These are phyloP conservation scores for Capsicum pubescens DNA, from an alignment of 257 asterid species.

Conservation along the genomic window DNA sequence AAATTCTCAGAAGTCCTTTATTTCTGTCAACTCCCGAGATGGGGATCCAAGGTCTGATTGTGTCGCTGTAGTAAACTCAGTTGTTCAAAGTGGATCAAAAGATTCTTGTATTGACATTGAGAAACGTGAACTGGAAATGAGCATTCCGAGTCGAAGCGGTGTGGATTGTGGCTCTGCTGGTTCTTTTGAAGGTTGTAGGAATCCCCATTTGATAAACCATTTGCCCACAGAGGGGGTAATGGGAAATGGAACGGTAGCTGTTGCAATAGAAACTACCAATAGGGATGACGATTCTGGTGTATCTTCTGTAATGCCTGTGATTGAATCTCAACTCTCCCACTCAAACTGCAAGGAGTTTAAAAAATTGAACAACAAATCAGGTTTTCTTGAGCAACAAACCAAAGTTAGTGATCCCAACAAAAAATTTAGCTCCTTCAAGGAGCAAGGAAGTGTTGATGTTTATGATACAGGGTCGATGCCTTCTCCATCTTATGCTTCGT, in stretches of 20 bases:
- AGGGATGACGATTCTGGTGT: slow-evolving; percentile 44
- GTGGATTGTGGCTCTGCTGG: slow-evolving; percentile 36
- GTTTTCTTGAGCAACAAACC: slow-evolving; percentile 48
- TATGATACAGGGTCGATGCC: slow-evolving; percentile 65
- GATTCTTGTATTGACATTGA: slow-evolving; percentile 41
- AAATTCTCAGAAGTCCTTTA: slow-evolving; percentile 44
- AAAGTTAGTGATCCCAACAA: slow-evolving; percentile 51
- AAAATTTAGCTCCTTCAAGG: slow-evolving; percentile 48
- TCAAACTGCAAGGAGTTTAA: slow-evolving; percentile 40
- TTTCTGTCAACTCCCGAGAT: slow-evolving; percentile 45
- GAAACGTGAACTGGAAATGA: slow-evolving; percentile 41
- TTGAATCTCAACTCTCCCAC: slow-evolving; percentile 43
- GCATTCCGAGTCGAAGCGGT: slow-evolving; percentile 27
- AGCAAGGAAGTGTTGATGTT: slow-evolving; percentile 56
- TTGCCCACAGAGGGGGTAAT: slow-evolving; percentile 35
- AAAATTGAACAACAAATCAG: slow-evolving; percentile 35
- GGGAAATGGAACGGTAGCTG: slow-evolving; percentile 42
- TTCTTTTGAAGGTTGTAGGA: slow-evolving; percentile 40
- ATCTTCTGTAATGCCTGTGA: slow-evolving; percentile 43
- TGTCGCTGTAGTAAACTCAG: slow-evolving; percentile 52
- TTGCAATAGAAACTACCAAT: slow-evolving; percentile 39
- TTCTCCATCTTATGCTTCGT: slow-evolving; percentile 73
- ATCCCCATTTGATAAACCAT: slow-evolving; percentile 45
- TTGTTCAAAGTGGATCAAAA: slow-evolving; percentile 42
- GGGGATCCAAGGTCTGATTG: slow-evolving; percentile 48